Base-by-base conservation (phyloP, 768 basidiomycete genomes). In the Mycena floridula region DNA sequence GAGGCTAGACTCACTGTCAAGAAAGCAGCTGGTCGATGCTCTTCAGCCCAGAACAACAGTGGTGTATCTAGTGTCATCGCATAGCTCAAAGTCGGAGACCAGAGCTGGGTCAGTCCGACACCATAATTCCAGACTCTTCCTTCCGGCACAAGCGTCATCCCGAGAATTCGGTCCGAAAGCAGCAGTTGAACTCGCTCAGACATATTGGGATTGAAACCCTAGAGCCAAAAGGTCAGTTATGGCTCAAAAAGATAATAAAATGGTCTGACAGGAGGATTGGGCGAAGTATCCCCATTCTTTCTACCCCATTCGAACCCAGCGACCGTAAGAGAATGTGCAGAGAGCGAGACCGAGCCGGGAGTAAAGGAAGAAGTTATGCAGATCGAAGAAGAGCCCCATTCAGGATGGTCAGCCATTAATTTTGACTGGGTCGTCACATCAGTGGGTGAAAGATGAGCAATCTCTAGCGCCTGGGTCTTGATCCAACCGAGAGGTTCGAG, bases 191-290 rank as follows among this genome's bases (percentile, higher is more conserved):
- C 92, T 20, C 92, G 83, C 61, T 95, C 94, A 2, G 92, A 95
- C 95, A 97, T 97, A 53, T 89, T 89, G n/a, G 93, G 90, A 64
- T 95, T 98, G 72, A 95, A 99, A 32, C 95, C 92, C 69, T 82
- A 54, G 22, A n/a, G n/a, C 28, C 59, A 51, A 42, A 40, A 37
- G 15, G 38, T 47, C 15, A 48, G 42, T 49, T 42, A 44, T 26
- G 27, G 37, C 32, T 42, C 18, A 20, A 38, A 6, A 4, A 49
- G 12, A 36, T 28, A 30, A 24, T 24, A 28, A n/a, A n/a, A 25
- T 60, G 72, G 53, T 52, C 81, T 79, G 1, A n/a, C n/a, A n/a
- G 82, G 70, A 48, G 91, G 90, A 59, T 89, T 91, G 27, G 79
- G 74, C 27, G 89, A 86, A 35, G 79, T 88, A 56, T 94, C 92